Evolutionary conservation across 805 yeast species (phyloP).

Genomic region (Clavispora vitiphila): DNA sequence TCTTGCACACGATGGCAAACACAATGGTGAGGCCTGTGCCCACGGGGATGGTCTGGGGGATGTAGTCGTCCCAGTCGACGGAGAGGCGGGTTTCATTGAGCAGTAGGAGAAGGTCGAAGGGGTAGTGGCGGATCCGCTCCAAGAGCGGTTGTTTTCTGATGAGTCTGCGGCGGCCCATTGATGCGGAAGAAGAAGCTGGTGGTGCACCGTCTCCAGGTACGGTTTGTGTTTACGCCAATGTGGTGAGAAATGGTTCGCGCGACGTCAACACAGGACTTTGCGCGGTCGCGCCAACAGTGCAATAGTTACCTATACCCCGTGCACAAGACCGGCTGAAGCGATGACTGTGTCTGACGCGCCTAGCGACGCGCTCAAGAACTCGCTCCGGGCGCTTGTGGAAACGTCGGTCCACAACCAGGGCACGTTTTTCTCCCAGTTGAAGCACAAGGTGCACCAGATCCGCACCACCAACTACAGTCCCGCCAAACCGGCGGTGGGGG

Average conservation of each 20-base stretch:
- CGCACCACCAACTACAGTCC: conserved; percentile 20
- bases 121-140: conserved; percentile 27
- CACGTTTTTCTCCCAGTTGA: conserved; percentile 16
- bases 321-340: too few relatives aligned
- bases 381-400: conserved; percentile 7
- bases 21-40: conserved; percentile 20
- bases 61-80: conserved; percentile 40
- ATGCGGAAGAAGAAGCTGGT: not conserved
- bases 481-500: not conserved
- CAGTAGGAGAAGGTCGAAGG: conserved; percentile 33
- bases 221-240: too few relatives aligned
- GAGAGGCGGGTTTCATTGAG: conserved; percentile 32
- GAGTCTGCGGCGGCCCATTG: conserved; percentile 12
- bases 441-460: conserved; percentile 19
- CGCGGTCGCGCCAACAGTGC: too few relatives aligned
- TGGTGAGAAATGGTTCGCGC: too few relatives aligned
- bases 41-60: conserved; percentile 26
- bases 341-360: not conserved
- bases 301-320: too few relatives aligned
- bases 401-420: not conserved
- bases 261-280: too few relatives aligned
- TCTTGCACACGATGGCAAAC: conserved; percentile 18
- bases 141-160: conserved; percentile 27
- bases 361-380: conserved; percentile 5
- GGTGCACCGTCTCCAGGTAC: too few relatives aligned